phyloP scores from a whole-genome alignment of 2,329 filamentous ascomycete genomes.

The Penicillium freii region DNA sequence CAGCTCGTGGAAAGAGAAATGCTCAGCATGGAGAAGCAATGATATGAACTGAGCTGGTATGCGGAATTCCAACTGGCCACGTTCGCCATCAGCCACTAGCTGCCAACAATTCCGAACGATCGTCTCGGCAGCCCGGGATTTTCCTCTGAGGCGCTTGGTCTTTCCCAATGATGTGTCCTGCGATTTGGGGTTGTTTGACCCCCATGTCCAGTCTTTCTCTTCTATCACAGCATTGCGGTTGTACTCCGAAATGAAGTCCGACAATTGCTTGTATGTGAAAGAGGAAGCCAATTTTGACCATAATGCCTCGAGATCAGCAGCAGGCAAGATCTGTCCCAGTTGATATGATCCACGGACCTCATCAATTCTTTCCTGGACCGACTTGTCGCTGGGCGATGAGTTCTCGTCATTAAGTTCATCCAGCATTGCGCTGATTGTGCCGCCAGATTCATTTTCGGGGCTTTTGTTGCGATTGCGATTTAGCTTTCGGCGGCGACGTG shows the following conservation, averaged over 20 bases:
- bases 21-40: slow-evolving; percentile 33
- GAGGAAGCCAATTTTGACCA: slow-evolving; percentile 32
- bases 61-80: slow-evolving; percentile 39
- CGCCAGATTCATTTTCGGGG: slow-evolving; percentile 5
- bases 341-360: slow-evolving; percentile 24
- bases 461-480: slow-evolving; percentile 2
- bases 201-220: slow-evolving; percentile 25
- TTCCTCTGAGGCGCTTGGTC: slow-evolving; percentile 28
- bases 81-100: slow-evolving; percentile 33
- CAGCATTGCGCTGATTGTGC: slow-evolving; percentile 24
- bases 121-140: slow-evolving; percentile 34
- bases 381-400: slow-evolving; percentile 6
- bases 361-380: slow-evolving; percentile 30
- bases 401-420: slow-evolving; percentile 27
- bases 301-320: slow-evolving; percentile 31
- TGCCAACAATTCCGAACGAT: slow-evolving; percentile 43
- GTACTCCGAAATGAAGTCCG: slow-evolving; percentile 27
- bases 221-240: neutral
- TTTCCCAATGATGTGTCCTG: slow-evolving; percentile 13
- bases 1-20: slow-evolving; percentile 40
- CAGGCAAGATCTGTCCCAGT: slow-evolving; percentile 27
- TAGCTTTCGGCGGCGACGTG: slow-evolving; percentile 19
- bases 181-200: slow-evolving; percentile 30
- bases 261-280: slow-evolving; percentile 36
- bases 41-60: slow-evolving; percentile 29